Percentiles rank a stretch among this genome's conserved stretches.
Evolutionary conservation across 169 alveolate species (phyloP).

Genomic region (Perkinsus marinus): DNA sequence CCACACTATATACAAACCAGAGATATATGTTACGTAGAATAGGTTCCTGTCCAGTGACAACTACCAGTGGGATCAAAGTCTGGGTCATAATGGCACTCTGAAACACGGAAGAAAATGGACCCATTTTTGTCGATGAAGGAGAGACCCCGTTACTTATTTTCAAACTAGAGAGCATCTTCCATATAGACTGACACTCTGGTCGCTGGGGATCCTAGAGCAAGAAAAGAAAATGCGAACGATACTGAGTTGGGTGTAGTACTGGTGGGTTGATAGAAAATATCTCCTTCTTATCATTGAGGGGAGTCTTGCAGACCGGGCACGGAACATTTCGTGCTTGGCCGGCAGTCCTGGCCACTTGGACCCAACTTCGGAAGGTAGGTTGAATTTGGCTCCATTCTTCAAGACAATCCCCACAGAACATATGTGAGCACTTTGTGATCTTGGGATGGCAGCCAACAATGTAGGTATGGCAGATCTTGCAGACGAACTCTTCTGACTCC

Average conservation of each 20-base stretch:
- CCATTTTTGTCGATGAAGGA: no score
- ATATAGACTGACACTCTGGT: background rate
- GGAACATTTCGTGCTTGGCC: background rate
- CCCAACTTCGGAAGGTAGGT: background rate
- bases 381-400: background rate
- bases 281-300: background rate
- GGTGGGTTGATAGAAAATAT: background rate
- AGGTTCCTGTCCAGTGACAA: background rate
- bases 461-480: slow-evolving; percentile 4
- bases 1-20: background rate
- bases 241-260: background rate
- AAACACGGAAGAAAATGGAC: background rate
- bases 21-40: background rate
- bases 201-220: background rate
- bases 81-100: background rate
- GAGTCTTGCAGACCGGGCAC: slow-evolving; percentile 7
- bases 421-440: slow-evolving; percentile 5
- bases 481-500: slow-evolving; percentile 4
- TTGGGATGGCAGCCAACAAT: slow-evolving; percentile 1
- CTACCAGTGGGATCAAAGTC: background rate
- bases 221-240: background rate
- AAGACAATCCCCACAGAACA: slow-evolving; percentile 5
- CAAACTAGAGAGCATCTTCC: background rate
- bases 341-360: background rate
- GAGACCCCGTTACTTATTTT: background rate